Evolutionary conservation across 768 basidiomycete genomes (phyloP).

Genomic region (Hygrophorus pudorinus): DNA sequence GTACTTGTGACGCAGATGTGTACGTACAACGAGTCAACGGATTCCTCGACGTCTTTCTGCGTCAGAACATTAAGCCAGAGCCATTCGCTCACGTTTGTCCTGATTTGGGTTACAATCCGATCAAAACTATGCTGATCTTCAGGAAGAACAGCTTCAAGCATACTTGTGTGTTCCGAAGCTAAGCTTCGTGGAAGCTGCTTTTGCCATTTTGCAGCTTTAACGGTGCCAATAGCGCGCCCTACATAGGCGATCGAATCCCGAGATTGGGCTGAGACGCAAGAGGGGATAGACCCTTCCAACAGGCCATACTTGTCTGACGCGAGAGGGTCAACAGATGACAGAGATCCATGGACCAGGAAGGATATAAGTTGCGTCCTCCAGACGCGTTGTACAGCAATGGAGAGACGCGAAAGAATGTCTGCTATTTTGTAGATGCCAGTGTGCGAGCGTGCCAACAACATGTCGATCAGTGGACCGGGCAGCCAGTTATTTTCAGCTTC

Average conservation of each 20-base stretch:
- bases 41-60: constrained; percentile 69
- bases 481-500: constrained; percentile 48
- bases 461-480: constrained; percentile 74
- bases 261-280: constrained; percentile 61
- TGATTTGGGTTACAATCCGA: constrained; percentile 58
- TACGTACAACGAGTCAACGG: constrained; percentile 69
- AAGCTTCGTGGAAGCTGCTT: constrained; percentile 64
- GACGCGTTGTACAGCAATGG: constrained; percentile 64
- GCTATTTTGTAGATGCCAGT: constrained; percentile 76
- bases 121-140: constrained; percentile 75
- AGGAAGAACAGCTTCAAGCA: constrained; percentile 59
- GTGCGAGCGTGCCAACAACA: constrained; percentile 59
- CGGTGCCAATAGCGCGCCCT: constrained; percentile 77
- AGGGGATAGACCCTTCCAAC: constrained; percentile 59
- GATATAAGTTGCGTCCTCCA: constrained; percentile 82
- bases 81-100: constrained; percentile 86
- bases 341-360: constrained; percentile 70
- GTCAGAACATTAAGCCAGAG: constrained; percentile 87
- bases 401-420: constrained; percentile 60
- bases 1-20: background rate
- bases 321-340: constrained; percentile 58
- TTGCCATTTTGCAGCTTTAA: constrained; percentile 72
- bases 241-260: constrained; percentile 80
- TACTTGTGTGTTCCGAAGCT: constrained; percentile 51
- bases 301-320: constrained; percentile 51